Conservation (phyloP, 805 yeast species). For the Maudiozyma turicensis region DNA sequence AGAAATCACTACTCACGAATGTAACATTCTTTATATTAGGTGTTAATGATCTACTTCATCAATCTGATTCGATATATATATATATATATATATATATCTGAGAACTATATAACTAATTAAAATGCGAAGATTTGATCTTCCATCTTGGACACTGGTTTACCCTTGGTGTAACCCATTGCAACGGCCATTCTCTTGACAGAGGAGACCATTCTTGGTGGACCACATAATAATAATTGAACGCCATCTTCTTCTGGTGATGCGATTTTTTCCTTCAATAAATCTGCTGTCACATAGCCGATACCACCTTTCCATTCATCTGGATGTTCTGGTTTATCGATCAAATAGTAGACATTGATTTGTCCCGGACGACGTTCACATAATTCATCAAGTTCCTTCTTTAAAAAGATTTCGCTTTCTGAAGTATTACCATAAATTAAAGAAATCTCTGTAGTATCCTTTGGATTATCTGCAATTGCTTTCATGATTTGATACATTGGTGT, state of each 20-base stretch:
- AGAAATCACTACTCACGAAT: too few species aligned
- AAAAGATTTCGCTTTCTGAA: slow-evolving; percentile 66
- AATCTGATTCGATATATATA: too few species aligned
- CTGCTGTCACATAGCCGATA: slow-evolving; percentile 63
- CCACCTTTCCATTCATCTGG: slow-evolving; percentile 61
- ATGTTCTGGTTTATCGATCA: slow-evolving; percentile 8
- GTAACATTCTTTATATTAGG: too few species aligned
- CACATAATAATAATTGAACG: slow-evolving; percentile 69
- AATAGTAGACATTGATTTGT: slow-evolving; percentile 61
- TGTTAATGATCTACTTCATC: too few species aligned
- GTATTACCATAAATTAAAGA: slow-evolving; percentile 75
- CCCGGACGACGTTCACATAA: slow-evolving; percentile 48
- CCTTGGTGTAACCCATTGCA: slow-evolving; percentile 67
- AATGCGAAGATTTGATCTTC: slow-evolving; percentile 88
- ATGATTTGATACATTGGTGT: slow-evolving; percentile 93
- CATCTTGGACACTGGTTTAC: slow-evolving; percentile 79
- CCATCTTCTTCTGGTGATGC: slow-evolving; percentile 39
- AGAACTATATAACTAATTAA: slow-evolving; percentile 26
- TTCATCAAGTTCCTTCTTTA: slow-evolving; percentile 69
- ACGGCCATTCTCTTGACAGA: slow-evolving; percentile 74
- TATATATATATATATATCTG: too few species aligned
- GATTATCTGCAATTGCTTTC: slow-evolving; percentile 68
- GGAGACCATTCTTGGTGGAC: slow-evolving; percentile 88
- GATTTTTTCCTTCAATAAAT: slow-evolving; percentile 51
- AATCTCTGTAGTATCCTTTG: slow-evolving; percentile 68